A percentile compares a stretch with the other conserved stretches of the same genome.
These are phyloP conservation scores for Achaetomium macrosporum DNA, from an alignment of 2,329 filamentous ascomycete species.

Conservation along the genomic window DNA sequence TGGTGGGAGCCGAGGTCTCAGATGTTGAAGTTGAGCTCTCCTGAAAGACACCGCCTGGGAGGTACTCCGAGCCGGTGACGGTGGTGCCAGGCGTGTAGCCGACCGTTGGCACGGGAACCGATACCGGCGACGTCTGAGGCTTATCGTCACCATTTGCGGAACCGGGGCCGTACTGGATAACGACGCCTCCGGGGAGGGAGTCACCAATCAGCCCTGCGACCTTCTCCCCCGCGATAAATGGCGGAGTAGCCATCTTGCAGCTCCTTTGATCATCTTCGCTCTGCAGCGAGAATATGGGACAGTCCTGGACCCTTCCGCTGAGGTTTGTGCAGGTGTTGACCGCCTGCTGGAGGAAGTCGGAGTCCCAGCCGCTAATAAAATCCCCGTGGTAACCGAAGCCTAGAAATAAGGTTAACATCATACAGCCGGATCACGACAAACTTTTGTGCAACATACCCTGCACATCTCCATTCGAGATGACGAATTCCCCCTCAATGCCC, in stretches of 20 bases:
- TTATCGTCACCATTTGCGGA: slow-evolving; percentile 19
- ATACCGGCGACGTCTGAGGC: slow-evolving; percentile 16
- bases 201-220: slow-evolving; percentile 47
- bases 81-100: slow-evolving; percentile 34
- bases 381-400: slow-evolving; percentile 74
- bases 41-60: slow-evolving; percentile 41
- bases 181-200: slow-evolving; percentile 58
- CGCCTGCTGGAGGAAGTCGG: slow-evolving; percentile 62
- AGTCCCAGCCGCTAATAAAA: slow-evolving; percentile 74
- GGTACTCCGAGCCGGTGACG: slow-evolving; percentile 24
- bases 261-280: slow-evolving; percentile 44
- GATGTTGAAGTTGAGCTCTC: slow-evolving; percentile 13
- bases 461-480: slow-evolving; percentile 72
- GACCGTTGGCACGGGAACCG: slow-evolving; percentile 27
- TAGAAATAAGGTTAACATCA: slow-evolving; percentile 27
- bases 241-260: slow-evolving; percentile 58
- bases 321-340: slow-evolving; percentile 67
- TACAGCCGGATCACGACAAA: background rate
- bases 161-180: slow-evolving; percentile 35
- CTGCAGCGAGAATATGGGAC: slow-evolving; percentile 68
- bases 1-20: slow-evolving; percentile 17
- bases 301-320: slow-evolving; percentile 66
- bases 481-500: slow-evolving; percentile 60
- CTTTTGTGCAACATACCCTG: slow-evolving; percentile 47
- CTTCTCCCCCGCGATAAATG: slow-evolving; percentile 52